Evolutionary conservation across 352 stramenopile species (phyloP), one percentile per base, ranked within the genome.

Genomic region (Peronosclerospora sorghi): DNA sequence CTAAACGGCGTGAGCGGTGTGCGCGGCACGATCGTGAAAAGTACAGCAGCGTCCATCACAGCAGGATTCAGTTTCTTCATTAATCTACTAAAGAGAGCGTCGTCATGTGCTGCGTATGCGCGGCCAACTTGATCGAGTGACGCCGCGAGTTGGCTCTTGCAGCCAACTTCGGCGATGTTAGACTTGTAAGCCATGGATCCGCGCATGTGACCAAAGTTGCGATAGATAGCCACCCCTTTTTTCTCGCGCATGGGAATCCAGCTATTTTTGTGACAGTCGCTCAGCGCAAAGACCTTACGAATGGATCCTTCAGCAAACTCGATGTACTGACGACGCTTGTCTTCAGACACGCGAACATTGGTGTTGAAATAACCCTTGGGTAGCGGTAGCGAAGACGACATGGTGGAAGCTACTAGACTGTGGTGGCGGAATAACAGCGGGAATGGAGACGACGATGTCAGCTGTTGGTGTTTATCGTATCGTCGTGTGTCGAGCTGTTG

Each of bases 171-270:
- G 30, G 76, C 72, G 45, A 86, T 60, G 51, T 91, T 88, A 35
- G 63, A 83, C 47, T 84, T 83, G 64, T 85, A 64, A 6, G 75
- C 71, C 29, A 55, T 64, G 20, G 68, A 54, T 35, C 62, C 66
- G 28, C 71, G 73, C 30, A 65, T 54, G 48, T 74, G 60, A 19
- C 67, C 60, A 43, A 88, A 88, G 62, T 87, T 87, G 57, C 75
- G 75, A 47, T 74, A 91, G 32, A 88, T 73, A 5, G 72, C 73
- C 3, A 91, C 73, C 13, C 65, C 66, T 44, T 88, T 86, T 62
- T 91, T 88, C 63, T 91, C 79, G 44, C 66, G 63, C 67, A 86
- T 73, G 28, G 75, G 76, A 50, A 91, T 81, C 75, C 79, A 91
- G 51, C 69, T 83, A 57, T 91, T 88, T 47, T 72, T 68, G 60